Percentiles rank a stretch among this genome's conserved stretches.
phyloP scores from a whole-genome alignment of 148 eudicot species.

The Chenopodium album region DNA sequence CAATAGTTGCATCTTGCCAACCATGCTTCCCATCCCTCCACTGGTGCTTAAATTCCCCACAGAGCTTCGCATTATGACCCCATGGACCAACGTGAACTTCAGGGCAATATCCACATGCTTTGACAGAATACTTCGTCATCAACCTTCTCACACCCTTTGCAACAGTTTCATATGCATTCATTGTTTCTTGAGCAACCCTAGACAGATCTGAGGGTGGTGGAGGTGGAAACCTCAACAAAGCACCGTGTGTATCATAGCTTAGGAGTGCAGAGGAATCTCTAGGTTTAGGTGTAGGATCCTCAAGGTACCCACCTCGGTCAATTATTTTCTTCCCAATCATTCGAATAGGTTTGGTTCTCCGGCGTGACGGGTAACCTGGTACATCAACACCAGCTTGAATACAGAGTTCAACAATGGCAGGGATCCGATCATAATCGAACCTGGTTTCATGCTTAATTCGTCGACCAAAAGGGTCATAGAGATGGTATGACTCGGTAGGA shows the following conservation, averaged over 20 bases:
- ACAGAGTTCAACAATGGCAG: constrained; percentile 94
- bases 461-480: constrained; percentile 84
- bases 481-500: constrained; percentile 89
- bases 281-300: constrained; percentile 40
- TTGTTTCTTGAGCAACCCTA: constrained; percentile 59
- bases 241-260: constrained; percentile 76
- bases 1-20: constrained; percentile 89
- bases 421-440: constrained; percentile 80
- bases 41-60: constrained; percentile 96
- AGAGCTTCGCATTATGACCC: constrained; percentile 98
- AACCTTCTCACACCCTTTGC: constrained; percentile 62
- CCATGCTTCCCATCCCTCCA: constrained; percentile 99
- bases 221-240: constrained; percentile 52
- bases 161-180: constrained; percentile 67
- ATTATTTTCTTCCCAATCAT: constrained; percentile 78
- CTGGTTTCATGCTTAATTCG: constrained; percentile 87
- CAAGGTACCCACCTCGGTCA: constrained; percentile 59
- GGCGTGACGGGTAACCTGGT: constrained; percentile 78
- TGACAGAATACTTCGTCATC: constrained; percentile 75
- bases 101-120: constrained; percentile 97
- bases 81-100: constrained; percentile 99
- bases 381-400: constrained; percentile 94
- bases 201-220: constrained; percentile 51
- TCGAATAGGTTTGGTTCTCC: constrained; percentile 76
- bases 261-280: constrained; percentile 37